Conservation (phyloP, 2,329 filamentous ascomycete genomes). For the Annulohypoxylon truncatum region DNA sequence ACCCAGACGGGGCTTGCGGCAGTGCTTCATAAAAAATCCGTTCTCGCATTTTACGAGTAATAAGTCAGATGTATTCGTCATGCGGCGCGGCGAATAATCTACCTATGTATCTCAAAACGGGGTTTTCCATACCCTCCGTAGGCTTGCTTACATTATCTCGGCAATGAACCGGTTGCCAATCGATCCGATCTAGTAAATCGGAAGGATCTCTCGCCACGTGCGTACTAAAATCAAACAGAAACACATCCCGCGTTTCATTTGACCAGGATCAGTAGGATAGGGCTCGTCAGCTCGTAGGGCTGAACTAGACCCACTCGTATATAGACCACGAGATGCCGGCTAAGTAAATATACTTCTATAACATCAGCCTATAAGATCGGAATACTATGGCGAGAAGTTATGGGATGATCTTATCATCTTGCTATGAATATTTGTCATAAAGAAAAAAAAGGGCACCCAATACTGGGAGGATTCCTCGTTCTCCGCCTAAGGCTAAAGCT, state of each 20-base stretch:
- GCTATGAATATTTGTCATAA: background rate
- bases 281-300: slow-evolving; percentile 29
- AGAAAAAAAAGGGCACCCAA: background rate
- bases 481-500: background rate
- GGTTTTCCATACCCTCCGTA: too few species aligned
- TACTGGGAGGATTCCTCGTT: background rate
- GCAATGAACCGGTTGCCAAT: background rate
- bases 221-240: background rate
- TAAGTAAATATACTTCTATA: slow-evolving; percentile 1
- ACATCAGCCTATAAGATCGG: background rate
- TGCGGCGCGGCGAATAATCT: slow-evolving; percentile 13
- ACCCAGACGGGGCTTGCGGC: slow-evolving; percentile 16
- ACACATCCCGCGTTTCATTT: slow-evolving; percentile 1
- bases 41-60: background rate
- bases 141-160: slow-evolving; percentile 5
- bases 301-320: slow-evolving; percentile 17
- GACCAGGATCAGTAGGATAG: slow-evolving; percentile 14
- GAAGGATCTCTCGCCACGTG: slow-evolving; percentile 10
- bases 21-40: background rate
- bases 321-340: background rate
- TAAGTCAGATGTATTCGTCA: slow-evolving; percentile 18
- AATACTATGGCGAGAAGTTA: background rate
- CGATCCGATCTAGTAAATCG: background rate
- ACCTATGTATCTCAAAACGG: too few species aligned
- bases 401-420: background rate